These are phyloP conservation scores for Pholiota adiposa DNA, from an alignment of 1,284 basidiomycete species.

Conservation along the genomic window DNA sequence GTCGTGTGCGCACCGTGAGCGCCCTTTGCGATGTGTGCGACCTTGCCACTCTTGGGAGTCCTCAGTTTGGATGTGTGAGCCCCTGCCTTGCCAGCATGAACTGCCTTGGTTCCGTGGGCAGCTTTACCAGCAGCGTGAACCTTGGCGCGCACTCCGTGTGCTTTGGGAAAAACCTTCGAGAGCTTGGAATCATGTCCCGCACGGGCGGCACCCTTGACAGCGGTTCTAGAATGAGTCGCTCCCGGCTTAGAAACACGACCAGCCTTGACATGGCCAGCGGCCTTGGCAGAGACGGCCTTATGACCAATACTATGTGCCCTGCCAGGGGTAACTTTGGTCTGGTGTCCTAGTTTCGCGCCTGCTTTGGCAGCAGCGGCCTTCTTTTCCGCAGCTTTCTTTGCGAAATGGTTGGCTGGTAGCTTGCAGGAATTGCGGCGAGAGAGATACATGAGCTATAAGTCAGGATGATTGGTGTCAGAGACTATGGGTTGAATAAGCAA, in stretches of 20 bases:
- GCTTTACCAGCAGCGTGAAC: too few relatives aligned
- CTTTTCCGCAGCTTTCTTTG: constrained; percentile 7
- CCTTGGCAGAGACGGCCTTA: too few relatives aligned
- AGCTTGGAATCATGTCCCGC: neutral
- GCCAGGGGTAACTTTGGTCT: neutral
- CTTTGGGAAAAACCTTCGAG: neutral
- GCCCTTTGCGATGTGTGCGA: neutral
- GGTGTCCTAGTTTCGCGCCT: neutral
- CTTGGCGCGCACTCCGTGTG: neutral
- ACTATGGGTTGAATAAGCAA: neutral
- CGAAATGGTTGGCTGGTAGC: constrained; percentile 7
- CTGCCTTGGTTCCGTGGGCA: too few relatives aligned
- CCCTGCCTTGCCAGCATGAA: too few relatives aligned
- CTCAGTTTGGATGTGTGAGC: too few relatives aligned
- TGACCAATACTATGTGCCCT: too few relatives aligned
- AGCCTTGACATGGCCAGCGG: too few relatives aligned
- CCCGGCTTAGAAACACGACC: too few relatives aligned
- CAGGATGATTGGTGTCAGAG: neutral
- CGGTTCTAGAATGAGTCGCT: neutral
- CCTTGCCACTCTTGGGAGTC: neutral
- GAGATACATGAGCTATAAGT: neutral
- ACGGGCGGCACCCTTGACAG: neutral
- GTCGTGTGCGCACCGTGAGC: neutral
- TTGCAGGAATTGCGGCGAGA: neutral
- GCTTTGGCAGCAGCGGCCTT: constrained; percentile 4